A percentile compares a stretch with the other conserved stretches of the same genome.
These are phyloP conservation scores for Oenanthe javanica DNA, from an alignment of 140 eudicot species.

Conservation along the genomic window DNA sequence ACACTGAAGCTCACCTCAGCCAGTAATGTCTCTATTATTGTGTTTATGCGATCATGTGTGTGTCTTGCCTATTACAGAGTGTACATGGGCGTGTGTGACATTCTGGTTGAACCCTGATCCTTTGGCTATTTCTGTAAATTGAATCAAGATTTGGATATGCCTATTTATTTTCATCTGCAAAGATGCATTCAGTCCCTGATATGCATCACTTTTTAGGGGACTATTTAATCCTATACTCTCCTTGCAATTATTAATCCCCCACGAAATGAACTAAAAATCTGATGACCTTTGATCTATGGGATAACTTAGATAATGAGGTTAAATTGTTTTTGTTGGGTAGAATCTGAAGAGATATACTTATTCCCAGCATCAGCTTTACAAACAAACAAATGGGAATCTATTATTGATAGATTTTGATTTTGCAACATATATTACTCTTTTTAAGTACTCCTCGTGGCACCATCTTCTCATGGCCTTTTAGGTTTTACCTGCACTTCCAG, in stretches of 20 bases:
- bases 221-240: neutral
- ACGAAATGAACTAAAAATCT: neutral
- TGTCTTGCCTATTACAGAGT: neutral
- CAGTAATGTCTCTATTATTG: slow-evolving; percentile 29
- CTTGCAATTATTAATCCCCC: neutral
- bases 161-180: neutral
- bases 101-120: too few species aligned
- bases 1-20: slow-evolving; percentile 25
- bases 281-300: neutral
- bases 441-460: neutral
- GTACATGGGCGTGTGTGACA: too few species aligned
- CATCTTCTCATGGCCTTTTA: neutral
- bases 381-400: neutral
- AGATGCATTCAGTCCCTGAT: neutral
- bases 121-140: neutral
- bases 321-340: neutral
- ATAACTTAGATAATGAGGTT: neutral
- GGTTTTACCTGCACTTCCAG: neutral
- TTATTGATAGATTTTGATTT: neutral
- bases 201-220: neutral
- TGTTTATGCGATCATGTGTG: neutral
- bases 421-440: too few species aligned
- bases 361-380: neutral
- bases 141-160: neutral
- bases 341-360: neutral